Base-by-base conservation (phyloP, 202 grass and related monocot genomes). In the Setaria viridis region DNA sequence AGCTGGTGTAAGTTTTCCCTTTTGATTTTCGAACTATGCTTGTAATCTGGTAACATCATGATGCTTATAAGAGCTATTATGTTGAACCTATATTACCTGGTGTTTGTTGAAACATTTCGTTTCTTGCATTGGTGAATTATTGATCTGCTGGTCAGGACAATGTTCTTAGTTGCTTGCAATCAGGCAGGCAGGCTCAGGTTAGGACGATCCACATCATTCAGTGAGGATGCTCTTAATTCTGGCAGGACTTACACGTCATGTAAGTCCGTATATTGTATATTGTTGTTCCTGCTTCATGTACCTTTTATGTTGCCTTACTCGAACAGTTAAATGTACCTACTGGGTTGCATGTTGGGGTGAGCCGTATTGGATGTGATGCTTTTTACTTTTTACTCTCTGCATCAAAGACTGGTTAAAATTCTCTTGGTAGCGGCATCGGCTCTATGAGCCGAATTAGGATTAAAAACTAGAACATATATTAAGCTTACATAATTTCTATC, bases 101-200 rank as follows among this genome's bases (percentile, higher is more conserved):
- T 69, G 1, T 13, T 46, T 21, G 67, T 46, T 70, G 39, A 25
- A 70, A n/a, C 41, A 21, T 46, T 70, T 21, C 19, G 45, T 70
- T 46, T 70, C 17, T 4, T 42, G 11, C 17, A 45, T 70, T 25
- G 37, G 4, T 42, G 66, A 20, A 68, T 41, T 42, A 41, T 16
- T 39, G 33, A 69, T 68, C 3, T 7, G 34, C 3, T 39, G 0
- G 32, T 6, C 33, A 67, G 64, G 14, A 39, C 16, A 41, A 67
- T 4, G 65, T 11, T 69, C 3, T 69, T 69, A 42, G n/a, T 45
- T 70, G 39, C 39, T 70, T 70, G 39, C n/a, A n/a, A 37, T 9
- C 35, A 41, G 17, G 65, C n/a, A n/a, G n/a, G n/a, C n/a, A n/a
- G n/a, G n/a, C 66, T 69, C 66, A 68, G 66, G 66, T 43, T 59